Percentiles rank a stretch among this genome's conserved stretches.
These are phyloP conservation scores for Mitragyna speciosa DNA, from an alignment of 257 asterid species.

Conservation along the genomic window DNA sequence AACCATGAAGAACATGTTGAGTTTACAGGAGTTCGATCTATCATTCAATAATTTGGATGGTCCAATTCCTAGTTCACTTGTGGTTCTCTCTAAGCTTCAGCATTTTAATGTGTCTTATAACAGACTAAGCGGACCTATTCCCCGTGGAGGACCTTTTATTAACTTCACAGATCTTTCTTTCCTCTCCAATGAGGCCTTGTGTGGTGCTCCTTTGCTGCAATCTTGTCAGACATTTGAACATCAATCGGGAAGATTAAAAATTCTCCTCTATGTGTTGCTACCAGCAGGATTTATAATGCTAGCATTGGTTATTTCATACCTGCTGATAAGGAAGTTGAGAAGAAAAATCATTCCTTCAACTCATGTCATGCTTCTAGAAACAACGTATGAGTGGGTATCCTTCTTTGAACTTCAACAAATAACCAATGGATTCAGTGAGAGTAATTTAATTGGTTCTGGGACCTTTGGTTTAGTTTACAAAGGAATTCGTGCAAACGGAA, in stretches of 20 bases:
- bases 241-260: not conserved
- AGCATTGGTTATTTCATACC: not conserved
- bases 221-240: not conserved
- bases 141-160: not conserved
- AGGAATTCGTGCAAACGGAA: not conserved
- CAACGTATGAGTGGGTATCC: not conserved
- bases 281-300: not conserved
- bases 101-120: not conserved
- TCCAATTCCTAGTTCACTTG: not conserved
- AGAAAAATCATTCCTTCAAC: not conserved
- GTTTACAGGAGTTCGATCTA: not conserved
- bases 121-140: not conserved
- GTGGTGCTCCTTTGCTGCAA: not conserved
- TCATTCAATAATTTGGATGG: not conserved
- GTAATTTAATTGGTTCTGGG: not conserved
- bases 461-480: not conserved
- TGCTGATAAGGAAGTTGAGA: not conserved
- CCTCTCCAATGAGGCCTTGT: not conserved
- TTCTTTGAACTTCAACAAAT: not conserved
- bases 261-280: not conserved
- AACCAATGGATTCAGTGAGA: not conserved
- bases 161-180: not conserved
- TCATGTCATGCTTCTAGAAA: not conserved
- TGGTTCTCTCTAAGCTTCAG: not conserved
- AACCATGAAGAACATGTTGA: not conserved